phyloP scores from a whole-genome alignment of 352 stramenopile genomes.

The Globisporangium nodosum region DNA sequence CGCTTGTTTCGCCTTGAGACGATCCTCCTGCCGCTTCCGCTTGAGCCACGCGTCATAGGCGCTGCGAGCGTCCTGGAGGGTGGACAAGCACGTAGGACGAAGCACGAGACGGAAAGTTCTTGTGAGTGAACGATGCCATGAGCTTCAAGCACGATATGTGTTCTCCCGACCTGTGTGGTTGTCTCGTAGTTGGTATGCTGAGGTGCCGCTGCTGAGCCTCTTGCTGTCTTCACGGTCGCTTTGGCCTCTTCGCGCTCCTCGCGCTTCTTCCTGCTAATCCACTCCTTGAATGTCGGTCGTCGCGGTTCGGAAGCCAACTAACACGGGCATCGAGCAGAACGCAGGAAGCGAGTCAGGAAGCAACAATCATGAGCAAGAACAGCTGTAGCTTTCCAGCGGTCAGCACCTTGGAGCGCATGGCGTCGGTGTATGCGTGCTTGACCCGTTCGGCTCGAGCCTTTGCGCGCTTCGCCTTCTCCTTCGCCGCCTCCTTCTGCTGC shows the following conservation, averaged over 20 bases:
- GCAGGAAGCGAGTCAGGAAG: neutral
- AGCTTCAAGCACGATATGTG: neutral
- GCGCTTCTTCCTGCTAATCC: slow-evolving; percentile 10
- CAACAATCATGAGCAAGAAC: neutral
- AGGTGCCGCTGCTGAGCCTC: neutral
- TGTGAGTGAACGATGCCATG: too few species aligned
- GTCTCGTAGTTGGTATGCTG: neutral
- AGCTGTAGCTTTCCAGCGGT: neutral
- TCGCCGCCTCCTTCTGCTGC: neutral
- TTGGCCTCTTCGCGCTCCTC: slow-evolving; percentile 2
- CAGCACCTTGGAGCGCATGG: slow-evolving; percentile 6
- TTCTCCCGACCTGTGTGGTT: neutral
- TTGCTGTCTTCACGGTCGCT: neutral
- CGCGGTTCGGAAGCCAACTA: neutral
- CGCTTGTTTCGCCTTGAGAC: slow-evolving; percentile 25
- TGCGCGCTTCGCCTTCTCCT: neutral
- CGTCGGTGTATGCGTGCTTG: slow-evolving; percentile 1
- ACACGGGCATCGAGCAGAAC: neutral
- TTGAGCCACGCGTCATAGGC: slow-evolving; percentile 39
- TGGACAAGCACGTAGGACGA: neutral
- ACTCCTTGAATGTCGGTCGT: slow-evolving; percentile 11
- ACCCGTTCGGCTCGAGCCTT: slow-evolving; percentile 7
- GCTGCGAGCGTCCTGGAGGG: slow-evolving; percentile 7
- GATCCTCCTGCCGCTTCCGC: slow-evolving; percentile 41
- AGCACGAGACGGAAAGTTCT: neutral